Percentiles rank a stretch among this genome's conserved stretches.
These are phyloP conservation scores for Penicillium sp. DNA, from an alignment of 2,329 filamentous ascomycete species.

Conservation along the genomic window DNA sequence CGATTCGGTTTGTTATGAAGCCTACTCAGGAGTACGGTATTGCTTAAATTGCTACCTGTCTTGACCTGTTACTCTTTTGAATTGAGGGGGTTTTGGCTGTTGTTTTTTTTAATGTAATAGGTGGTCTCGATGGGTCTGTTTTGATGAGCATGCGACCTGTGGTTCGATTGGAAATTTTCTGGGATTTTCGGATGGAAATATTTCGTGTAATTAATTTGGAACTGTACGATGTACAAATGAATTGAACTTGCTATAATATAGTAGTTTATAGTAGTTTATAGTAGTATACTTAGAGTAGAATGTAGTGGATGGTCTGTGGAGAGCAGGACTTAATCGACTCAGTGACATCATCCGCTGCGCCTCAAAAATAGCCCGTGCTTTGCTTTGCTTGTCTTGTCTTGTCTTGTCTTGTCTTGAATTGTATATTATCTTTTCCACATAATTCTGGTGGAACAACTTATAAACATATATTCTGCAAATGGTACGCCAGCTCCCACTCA, in stretches of 20 bases:
- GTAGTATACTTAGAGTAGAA: too few species aligned
- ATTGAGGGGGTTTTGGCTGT: background rate
- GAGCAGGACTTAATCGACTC: background rate
- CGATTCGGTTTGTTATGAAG: slow-evolving; percentile 4
- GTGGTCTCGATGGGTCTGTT: background rate
- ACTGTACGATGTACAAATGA: slow-evolving; percentile 7
- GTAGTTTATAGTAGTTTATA: too few species aligned
- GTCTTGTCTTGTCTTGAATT: background rate
- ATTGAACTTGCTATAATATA: background rate
- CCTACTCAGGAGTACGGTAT: slow-evolving; percentile 12
- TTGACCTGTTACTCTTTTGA: background rate
- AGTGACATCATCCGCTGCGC: slow-evolving; percentile 10
- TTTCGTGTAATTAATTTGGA: background rate
- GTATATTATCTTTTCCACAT: background rate
- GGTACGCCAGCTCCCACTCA: background rate
- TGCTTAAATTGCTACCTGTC: background rate
- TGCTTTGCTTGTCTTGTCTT: background rate
- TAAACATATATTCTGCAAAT: background rate
- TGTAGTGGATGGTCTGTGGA: background rate
- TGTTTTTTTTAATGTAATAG: slow-evolving; percentile 2
- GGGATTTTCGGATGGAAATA: background rate
- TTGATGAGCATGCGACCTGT: background rate
- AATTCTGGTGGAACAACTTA: background rate
- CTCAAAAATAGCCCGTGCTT: background rate
- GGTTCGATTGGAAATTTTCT: background rate